phyloP scores from a whole-genome alignment of 345 rosid species.

The Hirschfeldia incana region DNA sequence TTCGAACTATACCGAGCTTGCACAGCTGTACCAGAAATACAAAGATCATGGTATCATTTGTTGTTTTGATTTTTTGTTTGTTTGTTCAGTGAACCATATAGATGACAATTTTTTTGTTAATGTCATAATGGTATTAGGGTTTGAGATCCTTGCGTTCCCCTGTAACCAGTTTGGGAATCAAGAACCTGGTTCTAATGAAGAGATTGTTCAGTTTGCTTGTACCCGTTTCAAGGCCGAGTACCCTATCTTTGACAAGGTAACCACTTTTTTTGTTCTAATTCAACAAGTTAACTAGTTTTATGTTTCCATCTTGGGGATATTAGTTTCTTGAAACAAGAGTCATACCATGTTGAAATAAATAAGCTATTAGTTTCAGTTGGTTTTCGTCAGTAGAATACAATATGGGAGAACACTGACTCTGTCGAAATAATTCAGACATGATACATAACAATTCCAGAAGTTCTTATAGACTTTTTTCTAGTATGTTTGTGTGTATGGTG shows the following conservation, averaged over 20 bases:
- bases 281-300: background rate
- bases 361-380: background rate
- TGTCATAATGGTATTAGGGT: slow-evolving; percentile 43
- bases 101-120: background rate
- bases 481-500: background rate
- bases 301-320: background rate
- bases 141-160: slow-evolving; percentile 88
- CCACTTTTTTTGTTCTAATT: background rate
- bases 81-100: background rate
- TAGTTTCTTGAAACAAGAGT: background rate
- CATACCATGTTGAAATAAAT: background rate
- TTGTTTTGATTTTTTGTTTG: background rate
- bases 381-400: background rate
- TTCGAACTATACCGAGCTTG: slow-evolving; percentile 88
- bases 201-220: slow-evolving; percentile 76
- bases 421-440: background rate
- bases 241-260: slow-evolving; percentile 85
- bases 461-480: background rate
- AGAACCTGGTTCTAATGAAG: slow-evolving; percentile 81
- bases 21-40: slow-evolving; percentile 73
- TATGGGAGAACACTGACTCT: background rate
- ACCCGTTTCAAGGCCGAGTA: slow-evolving; percentile 92
- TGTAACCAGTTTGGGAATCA: slow-evolving; percentile 91
- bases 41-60: slow-evolving; percentile 65
- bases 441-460: background rate